phyloP scores from a whole-genome alignment of 768 basidiomycete species.

The Lactifluus subvellereus region DNA sequence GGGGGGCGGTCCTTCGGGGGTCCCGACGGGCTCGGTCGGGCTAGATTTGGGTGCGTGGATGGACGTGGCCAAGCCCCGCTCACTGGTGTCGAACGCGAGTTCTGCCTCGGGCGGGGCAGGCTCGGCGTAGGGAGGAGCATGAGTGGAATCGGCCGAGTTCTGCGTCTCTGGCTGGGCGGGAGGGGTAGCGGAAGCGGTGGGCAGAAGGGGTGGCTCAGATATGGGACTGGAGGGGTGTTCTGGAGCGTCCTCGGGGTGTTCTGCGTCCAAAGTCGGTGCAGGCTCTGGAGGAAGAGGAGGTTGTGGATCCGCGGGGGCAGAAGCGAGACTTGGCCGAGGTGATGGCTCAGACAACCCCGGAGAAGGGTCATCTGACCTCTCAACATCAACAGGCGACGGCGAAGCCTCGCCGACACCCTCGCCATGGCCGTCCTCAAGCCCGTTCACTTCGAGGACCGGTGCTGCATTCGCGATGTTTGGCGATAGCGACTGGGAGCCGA shows the following conservation, averaged over 20 bases:
- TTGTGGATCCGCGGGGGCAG: neutral
- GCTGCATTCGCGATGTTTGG: conserved; percentile 3
- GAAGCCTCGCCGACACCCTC: neutral
- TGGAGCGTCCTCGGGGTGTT: neutral
- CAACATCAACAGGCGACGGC: neutral
- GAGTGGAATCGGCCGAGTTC: conserved; percentile 2
- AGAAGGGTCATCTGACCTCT: neutral
- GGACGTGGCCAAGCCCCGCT: conserved; percentile 42
- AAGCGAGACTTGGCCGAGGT: neutral
- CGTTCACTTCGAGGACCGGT: neutral
- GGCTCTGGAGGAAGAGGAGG: neutral
- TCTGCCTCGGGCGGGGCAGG: neutral
- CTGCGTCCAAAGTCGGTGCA: neutral
- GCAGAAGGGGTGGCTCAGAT: neutral
- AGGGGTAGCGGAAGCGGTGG: neutral
- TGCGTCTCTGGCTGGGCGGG: neutral
- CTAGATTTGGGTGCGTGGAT: conserved; percentile 48
- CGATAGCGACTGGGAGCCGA: conserved; percentile 1
- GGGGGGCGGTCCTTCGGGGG: neutral
- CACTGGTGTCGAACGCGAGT: neutral
- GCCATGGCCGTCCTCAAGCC: neutral
- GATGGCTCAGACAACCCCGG: neutral
- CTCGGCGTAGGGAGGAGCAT: neutral
- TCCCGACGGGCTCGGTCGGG: neutral
- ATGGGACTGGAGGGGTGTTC: neutral